phyloP scores from a whole-genome alignment of 306 rosid species.

The Acacia acuminata region DNA sequence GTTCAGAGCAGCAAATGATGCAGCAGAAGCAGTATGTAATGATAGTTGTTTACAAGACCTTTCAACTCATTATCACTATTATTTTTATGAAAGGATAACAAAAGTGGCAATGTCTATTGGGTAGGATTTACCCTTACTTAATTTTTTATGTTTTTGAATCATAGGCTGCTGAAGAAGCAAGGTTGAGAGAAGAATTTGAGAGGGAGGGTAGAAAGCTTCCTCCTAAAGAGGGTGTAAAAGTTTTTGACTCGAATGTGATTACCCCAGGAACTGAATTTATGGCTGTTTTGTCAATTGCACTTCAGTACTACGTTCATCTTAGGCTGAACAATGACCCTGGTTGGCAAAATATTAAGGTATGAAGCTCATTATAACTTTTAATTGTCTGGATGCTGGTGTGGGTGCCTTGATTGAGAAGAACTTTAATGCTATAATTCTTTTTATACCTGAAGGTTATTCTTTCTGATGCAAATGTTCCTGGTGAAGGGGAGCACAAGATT shows the following conservation, averaged over 20 bases:
- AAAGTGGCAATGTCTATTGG: background rate
- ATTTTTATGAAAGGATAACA: background rate
- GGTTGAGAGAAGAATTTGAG: conserved; percentile 91
- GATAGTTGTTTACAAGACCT: conserved; percentile 32
- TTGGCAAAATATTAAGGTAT: conserved; percentile 88
- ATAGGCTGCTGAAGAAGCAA: conserved; percentile 89
- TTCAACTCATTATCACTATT: background rate
- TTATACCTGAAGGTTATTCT: conserved; percentile 71
- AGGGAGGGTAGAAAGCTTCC: conserved; percentile 97
- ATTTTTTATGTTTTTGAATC: conserved; percentile 22
- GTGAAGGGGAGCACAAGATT: conserved; percentile 99
- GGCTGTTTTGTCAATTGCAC: conserved; percentile 87
- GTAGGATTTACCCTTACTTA: conserved; percentile 9
- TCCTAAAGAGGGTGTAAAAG: conserved; percentile 68
- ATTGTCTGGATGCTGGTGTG: conserved; percentile 5
- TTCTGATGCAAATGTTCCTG: conserved; percentile 99
- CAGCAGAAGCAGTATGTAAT: conserved; percentile 79
- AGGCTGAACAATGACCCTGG: conserved; percentile 97
- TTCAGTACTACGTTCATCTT: conserved; percentile 94
- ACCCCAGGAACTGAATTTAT: conserved; percentile 98
- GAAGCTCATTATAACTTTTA: conserved; percentile 20
- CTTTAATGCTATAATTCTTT: conserved; percentile 14
- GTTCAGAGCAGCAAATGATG: conserved; percentile 95
- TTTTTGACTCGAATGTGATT: conserved; percentile 88
- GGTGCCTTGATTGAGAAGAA: background rate